Evolutionary conservation across 2,329 filamentous ascomycete species (phyloP).

Genomic region (Domatiomyces globalis): DNA sequence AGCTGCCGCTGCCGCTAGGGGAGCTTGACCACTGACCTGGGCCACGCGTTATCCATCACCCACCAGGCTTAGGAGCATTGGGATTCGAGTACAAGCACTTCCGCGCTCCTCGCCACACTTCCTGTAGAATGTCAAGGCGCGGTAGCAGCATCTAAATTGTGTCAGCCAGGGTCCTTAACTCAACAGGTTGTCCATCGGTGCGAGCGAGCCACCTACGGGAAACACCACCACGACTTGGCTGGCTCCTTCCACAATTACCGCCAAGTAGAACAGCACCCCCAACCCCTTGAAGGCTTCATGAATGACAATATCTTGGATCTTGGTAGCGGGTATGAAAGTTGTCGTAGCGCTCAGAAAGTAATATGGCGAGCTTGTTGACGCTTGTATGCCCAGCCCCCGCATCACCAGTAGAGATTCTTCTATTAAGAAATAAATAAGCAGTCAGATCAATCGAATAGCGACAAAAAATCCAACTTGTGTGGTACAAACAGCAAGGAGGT

Average conservation of each 20-base stretch:
- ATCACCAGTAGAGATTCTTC: slow-evolving; percentile 82
- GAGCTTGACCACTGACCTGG: neutral
- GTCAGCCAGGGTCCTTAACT: slow-evolving; percentile 1
- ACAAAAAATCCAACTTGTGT: slow-evolving; percentile 6
- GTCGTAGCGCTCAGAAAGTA: slow-evolving; percentile 51
- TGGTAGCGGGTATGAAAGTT: slow-evolving; percentile 77
- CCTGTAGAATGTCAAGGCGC: slow-evolving; percentile 58
- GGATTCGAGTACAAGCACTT: slow-evolving; percentile 59
- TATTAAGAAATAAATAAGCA: slow-evolving; percentile 37
- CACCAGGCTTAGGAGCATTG: neutral
- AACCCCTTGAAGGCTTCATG: slow-evolving; percentile 92
- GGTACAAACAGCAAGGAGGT: slow-evolving; percentile 8
- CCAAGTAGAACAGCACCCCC: slow-evolving; percentile 76
- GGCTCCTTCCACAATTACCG: slow-evolving; percentile 81
- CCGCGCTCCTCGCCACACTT: slow-evolving; percentile 76
- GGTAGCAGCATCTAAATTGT: slow-evolving; percentile 50
- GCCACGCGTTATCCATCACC: neutral
- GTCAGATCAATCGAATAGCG: no score
- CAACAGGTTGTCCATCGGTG: neutral
- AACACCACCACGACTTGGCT: slow-evolving; percentile 89
- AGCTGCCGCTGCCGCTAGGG: slow-evolving; percentile 6
- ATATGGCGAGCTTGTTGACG: slow-evolving; percentile 53
- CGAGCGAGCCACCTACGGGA: slow-evolving; percentile 41
- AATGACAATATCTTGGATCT: slow-evolving; percentile 85
- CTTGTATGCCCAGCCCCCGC: slow-evolving; percentile 81